These are phyloP conservation scores for Colletotrichum sp. DNA, from an alignment of 2,329 filamentous ascomycete genomes.

Conservation along the genomic window DNA sequence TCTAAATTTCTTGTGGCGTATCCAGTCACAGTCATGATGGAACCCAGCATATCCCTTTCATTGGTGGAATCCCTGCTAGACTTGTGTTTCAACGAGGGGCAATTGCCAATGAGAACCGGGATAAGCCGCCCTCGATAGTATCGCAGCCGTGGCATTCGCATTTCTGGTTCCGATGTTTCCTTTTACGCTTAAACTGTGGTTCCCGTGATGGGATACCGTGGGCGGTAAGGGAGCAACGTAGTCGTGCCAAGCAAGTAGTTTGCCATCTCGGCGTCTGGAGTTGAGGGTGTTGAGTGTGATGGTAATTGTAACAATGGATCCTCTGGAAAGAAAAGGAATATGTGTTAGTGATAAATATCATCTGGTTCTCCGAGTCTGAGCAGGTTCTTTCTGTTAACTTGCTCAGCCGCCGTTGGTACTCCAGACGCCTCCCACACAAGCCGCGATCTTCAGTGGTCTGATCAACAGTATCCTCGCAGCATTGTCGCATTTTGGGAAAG, in stretches of 20 bases:
- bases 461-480: not conserved
- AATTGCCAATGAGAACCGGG: not conserved
- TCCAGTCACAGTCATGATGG: not conserved
- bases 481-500: not conserved
- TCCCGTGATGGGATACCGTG: not conserved
- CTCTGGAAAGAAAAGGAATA: not conserved
- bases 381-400: not conserved
- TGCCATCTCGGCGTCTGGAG: not conserved
- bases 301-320: not conserved
- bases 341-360: not conserved
- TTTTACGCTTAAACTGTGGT: not conserved
- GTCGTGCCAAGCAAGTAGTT: not conserved
- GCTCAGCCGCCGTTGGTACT: not conserved
- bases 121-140: not conserved
- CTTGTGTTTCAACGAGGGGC: not conserved
- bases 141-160: slow-evolving; percentile 6
- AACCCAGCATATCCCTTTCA: not conserved
- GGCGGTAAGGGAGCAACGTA: not conserved
- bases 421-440: not conserved
- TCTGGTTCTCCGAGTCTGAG: not conserved
- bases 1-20: not conserved
- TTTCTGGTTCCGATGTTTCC: slow-evolving; percentile 15
- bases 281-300: not conserved
- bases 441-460: not conserved
- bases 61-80: not conserved